Evolutionary conservation across 371 early-diverging fungal species (phyloP), one percentile per base, ranked within the genome.

Genomic region (Umbelopsis sp.): DNA sequence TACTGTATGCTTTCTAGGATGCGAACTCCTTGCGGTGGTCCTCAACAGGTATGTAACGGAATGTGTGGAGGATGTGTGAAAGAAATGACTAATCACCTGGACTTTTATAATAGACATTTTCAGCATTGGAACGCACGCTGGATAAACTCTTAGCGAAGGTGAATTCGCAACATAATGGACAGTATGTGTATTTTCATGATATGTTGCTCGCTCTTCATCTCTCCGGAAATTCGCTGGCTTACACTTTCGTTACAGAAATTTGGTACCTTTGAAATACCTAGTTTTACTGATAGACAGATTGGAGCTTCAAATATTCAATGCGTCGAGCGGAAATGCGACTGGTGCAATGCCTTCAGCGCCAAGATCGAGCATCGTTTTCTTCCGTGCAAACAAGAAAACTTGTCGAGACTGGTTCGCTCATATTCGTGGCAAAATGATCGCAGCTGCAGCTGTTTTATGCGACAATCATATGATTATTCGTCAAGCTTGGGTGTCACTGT

Each of bases 341-440:
- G 77, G 76, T 29, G 72, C 82, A 12, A 57, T 89, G 10, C 87
- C 93, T 6, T 71, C 81, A 9, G 85, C 89, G 2, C 89, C 94
- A 6, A 82, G 88, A 32, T 76, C 89, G 0, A 90, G 90, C 45
- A 77, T 89, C 20, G 57, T 86, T 0, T 94, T 94, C 70, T 92
- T 93, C 65, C 72, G 87, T 67, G 82, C 91, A 4, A 94, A 94
- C 76, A 84, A 83, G 22, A 84, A 83, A 38, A 86, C 90, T 4
- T 92, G 92, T 70, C 86, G 89, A 22, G 94, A 94, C 25, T 94
- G 93, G 86, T 93, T 91, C 65, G 68, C 75, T 0, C 79, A 92
- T 4, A 84, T 92, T 11, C 76, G 92, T 37, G 79, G 80, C 18
- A 75, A 74, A 32, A 68, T 84, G 1, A 79, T 86, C 24, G 70